A percentile compares a stretch with the other conserved stretches of the same genome.
These are phyloP conservation scores for Liriodendron chinense DNA, from an alignment of 164 flowering plant species.

Conservation along the genomic window DNA sequence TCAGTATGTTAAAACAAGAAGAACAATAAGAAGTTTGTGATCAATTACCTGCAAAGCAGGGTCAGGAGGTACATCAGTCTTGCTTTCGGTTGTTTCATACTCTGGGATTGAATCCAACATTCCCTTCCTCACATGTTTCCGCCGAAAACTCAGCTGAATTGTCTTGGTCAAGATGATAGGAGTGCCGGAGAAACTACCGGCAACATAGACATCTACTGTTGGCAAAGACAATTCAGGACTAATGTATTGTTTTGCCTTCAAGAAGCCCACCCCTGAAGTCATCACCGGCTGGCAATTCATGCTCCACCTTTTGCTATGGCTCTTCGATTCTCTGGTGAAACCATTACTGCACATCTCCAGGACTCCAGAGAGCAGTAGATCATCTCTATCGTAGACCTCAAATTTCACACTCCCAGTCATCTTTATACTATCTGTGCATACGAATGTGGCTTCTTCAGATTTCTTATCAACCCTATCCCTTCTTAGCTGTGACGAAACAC, in stretches of 20 bases:
- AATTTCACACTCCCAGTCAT: constrained; percentile 74
- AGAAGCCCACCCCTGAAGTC: constrained; percentile 39
- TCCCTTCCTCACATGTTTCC: constrained; percentile 53
- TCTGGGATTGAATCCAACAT: constrained; percentile 74
- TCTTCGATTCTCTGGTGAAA: constrained; percentile 30
- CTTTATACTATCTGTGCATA: constrained; percentile 73
- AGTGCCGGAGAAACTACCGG: constrained; percentile 65
- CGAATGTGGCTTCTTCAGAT: constrained; percentile 77
- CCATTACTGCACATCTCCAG: constrained; percentile 62
- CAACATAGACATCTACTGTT: constrained; percentile 72
- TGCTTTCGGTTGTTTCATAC: constrained; percentile 46
- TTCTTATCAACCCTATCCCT: constrained; percentile 72
- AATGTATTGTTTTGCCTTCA: constrained; percentile 49
- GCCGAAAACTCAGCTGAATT: constrained; percentile 49
- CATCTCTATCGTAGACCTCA: constrained; percentile 63
- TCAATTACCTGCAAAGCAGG: constrained; percentile 60
- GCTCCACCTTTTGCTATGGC: constrained; percentile 46
- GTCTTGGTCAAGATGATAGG: constrained; percentile 81
- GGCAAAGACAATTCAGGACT: constrained; percentile 50
- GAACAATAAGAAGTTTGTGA: neutral
- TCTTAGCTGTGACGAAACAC: constrained; percentile 55
- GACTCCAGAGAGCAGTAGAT: constrained; percentile 64
- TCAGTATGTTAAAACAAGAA: too few relatives aligned
- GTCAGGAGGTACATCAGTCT: constrained; percentile 34
- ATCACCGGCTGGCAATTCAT: constrained; percentile 63